Evolutionary conservation across 202 grass and related monocot genomes (phyloP).

Genomic region (Sporobolus alterniflorus): DNA sequence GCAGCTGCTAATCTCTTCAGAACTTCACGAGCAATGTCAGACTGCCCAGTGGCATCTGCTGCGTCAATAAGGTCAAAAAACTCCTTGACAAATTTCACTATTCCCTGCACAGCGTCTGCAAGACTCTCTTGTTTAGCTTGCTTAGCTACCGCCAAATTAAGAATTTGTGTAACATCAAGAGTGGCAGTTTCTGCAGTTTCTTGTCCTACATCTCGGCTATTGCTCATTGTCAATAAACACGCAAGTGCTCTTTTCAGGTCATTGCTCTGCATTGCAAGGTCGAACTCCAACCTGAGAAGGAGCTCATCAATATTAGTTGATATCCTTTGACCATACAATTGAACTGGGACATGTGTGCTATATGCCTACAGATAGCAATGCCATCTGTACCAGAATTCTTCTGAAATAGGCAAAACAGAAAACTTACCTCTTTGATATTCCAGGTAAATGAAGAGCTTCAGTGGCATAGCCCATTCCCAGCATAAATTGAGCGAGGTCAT

Average conservation of each 20-base stretch:
- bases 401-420: not conserved
- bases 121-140: slow-evolving; percentile 99
- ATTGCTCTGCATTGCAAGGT: slow-evolving; percentile 98
- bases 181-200: slow-evolving; percentile 62
- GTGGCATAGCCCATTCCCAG: slow-evolving; percentile 99
- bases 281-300: slow-evolving; percentile 95
- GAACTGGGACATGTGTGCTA: slow-evolving; percentile 3
- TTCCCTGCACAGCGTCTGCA: slow-evolving; percentile 91
- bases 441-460: slow-evolving; percentile 99
- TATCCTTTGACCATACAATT: slow-evolving; percentile 29
- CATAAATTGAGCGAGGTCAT: slow-evolving; percentile 99
- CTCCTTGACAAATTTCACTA: slow-evolving; percentile 99
- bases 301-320: slow-evolving; percentile 18
- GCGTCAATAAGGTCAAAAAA: slow-evolving; percentile 97
- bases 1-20: slow-evolving; percentile 94
- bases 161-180: slow-evolving; percentile 91
- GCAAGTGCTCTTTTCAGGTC: slow-evolving; percentile 97
- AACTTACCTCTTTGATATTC: slow-evolving; percentile 93
- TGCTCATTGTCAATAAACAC: slow-evolving; percentile 98
- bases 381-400: slow-evolving; percentile 14
- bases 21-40: slow-evolving; percentile 93
- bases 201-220: slow-evolving; percentile 88
- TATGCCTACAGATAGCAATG: slow-evolving; percentile 21
- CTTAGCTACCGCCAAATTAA: slow-evolving; percentile 87
- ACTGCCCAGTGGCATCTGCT: slow-evolving; percentile 96